Evolutionary conservation across 495 filamentous ascomycete species (phyloP).

Genomic region (Aspergillus cristatus): DNA sequence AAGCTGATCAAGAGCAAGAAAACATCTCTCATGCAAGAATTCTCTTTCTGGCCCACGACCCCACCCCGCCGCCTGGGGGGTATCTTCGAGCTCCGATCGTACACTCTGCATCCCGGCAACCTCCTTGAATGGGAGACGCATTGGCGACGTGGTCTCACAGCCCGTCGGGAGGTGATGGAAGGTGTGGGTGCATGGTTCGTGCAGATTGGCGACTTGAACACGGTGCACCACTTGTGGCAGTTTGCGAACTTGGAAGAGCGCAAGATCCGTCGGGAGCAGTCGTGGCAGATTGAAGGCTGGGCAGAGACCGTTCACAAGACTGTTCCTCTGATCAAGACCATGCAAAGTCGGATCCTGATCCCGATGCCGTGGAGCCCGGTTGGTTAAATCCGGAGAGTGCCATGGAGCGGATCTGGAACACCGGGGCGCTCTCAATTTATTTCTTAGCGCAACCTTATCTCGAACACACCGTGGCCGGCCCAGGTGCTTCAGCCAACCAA

Average conservation of each 20-base stretch:
- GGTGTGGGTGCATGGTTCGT: slow-evolving; percentile 98
- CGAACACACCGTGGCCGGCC: too few relatives aligned
- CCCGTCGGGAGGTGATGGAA: slow-evolving; percentile 92
- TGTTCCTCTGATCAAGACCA: slow-evolving; percentile 89
- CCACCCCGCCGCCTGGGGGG: slow-evolving; percentile 83
- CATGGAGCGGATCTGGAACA: background rate
- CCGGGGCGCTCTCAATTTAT: background rate
- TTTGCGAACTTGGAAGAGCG: slow-evolving; percentile 94
- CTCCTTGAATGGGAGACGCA: slow-evolving; percentile 97
- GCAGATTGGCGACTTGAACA: slow-evolving; percentile 95
- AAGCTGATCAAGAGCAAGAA: slow-evolving; percentile 71
- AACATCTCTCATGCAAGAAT: slow-evolving; percentile 95
- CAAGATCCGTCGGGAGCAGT: slow-evolving; percentile 84
- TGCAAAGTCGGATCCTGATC: slow-evolving; percentile 89
- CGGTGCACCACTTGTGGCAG: slow-evolving; percentile 97
- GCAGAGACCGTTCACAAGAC: slow-evolving; percentile 98
- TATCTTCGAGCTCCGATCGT: slow-evolving; percentile 92
- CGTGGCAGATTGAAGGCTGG: slow-evolving; percentile 93
- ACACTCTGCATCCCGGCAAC: slow-evolving; percentile 92
- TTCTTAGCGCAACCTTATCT: background rate
- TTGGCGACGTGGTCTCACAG: slow-evolving; percentile 87
- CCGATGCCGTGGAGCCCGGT: slow-evolving; percentile 96
- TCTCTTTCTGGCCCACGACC: slow-evolving; percentile 97
- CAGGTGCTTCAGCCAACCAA: too few relatives aligned
- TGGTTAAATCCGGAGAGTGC: slow-evolving; percentile 38